Base-by-base conservation (phyloP, 331 rosid genomes). In the Malus hybrid region DNA sequence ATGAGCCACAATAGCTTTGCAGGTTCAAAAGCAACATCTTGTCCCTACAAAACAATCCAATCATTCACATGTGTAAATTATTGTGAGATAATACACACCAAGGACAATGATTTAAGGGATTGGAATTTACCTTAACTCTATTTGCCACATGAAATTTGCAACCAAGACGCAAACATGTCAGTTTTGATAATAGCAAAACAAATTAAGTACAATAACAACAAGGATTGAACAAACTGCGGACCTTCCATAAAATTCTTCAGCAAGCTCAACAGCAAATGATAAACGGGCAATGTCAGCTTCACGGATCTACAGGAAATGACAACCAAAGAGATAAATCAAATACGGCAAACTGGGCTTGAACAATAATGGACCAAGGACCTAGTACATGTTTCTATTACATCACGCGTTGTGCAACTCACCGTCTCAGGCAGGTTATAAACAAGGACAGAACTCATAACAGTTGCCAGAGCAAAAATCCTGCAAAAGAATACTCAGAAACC, bases 161-260 rank as follows among this genome's bases (percentile, higher is more conserved):
- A 79, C 72, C 75, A 85, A 82, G 78, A 73, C 42, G 50, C 12
- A 59, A 71, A 82, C 63, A 79, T 80, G 84, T 85, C 78, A 89
- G 83, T 77, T 74, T 79, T 78, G 65, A 75, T 48, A 71, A 73
- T 44, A 42, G 29, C 14, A 24, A 8, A 61, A 70, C 10, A 52
- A 67, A 36, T 10, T 3, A 36, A 29, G 48, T 46, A 64, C 2
- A 13, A 52, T 1, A 5, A 52, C 46, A 60, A 52, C 32, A 65
- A 83, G 72, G 28, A 33, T 34, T 20, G 29, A 8, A 78, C n/a
- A 60, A 57, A 81, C 73, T 65, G 73, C 85, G 73, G 78, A 94
- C 99, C 99, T 95, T 91, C 97, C 97, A 76, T 92, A 92, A 81
- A 95, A 95, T 82, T 95, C 99, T 90, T 95, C 99, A 65, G 99